Conservation (phyloP, 139 green algal genomes). For the Chlorella sp. region DNA sequence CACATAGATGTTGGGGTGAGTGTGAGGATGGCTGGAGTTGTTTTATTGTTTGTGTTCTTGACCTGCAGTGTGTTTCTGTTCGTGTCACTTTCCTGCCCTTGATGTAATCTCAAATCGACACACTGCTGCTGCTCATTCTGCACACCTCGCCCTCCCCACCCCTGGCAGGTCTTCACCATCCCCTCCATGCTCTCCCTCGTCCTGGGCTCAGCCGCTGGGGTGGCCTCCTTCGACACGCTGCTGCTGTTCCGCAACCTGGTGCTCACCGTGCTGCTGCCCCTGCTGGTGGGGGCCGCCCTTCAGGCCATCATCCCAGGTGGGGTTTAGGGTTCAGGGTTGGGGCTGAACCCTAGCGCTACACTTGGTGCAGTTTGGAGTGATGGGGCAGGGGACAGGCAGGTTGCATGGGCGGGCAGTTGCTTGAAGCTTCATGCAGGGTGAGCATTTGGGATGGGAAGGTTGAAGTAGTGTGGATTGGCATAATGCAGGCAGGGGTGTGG, state of each 20-base stretch:
- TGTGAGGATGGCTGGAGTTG: not conserved
- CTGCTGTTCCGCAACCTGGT: constrained; percentile 72
- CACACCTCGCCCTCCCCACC: not conserved
- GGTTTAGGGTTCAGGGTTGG: no score
- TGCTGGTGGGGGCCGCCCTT: constrained; percentile 56
- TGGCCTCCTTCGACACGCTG: constrained; percentile 40
- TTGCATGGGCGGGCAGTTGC: no score
- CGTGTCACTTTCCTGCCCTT: no score
- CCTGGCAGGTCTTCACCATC: constrained; percentile 69
- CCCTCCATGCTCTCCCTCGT: constrained; percentile 62
- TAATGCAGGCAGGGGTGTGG: not conserved
- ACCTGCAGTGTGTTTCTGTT: not conserved
- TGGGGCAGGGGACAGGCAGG: no score
- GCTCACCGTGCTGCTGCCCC: constrained; percentile 71
- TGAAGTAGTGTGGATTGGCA: not conserved
- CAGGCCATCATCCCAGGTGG: constrained; percentile 54
- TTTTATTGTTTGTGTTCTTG: not conserved
- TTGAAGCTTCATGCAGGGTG: no score
- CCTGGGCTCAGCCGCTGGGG: constrained; percentile 49
- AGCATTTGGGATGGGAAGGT: no score
- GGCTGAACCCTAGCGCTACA: no score
- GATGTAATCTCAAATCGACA: no score
- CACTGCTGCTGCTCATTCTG: not conserved
- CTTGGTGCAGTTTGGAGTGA: no score
- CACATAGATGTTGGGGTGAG: constrained; percentile 68